Base-by-base conservation (phyloP, 2,329 filamentous ascomycete species). In the Rugonectria rugulosa region DNA sequence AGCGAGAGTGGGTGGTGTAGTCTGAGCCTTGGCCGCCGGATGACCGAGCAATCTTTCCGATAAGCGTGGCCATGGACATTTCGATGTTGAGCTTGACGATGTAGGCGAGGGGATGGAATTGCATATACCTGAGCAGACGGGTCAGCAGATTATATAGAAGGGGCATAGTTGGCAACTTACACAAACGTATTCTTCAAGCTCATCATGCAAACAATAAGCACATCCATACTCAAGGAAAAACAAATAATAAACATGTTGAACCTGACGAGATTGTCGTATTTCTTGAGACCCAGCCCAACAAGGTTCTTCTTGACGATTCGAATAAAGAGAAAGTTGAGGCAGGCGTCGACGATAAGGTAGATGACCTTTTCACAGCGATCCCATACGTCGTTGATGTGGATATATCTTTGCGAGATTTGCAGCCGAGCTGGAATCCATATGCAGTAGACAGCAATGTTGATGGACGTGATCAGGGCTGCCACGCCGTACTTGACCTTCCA, bases 61-160 rank as follows among this genome's bases (percentile, higher is more conserved):
- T 82, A 20, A 83, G 75, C 29, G 77, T 76, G 44, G 80, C 79
- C 79, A 83, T 82, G 11, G 76, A 76, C 75, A 83, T 77, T 62
- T 83, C 80, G 58, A 83, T 82, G 60, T 82, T 79, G 31, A 83
- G 72, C 53, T 83, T 83, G 41, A 82, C 78, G n/a, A 78, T 74
- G 60, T 82, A 83, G 11, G 79, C 79, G 4, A 82, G 69, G 0
- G 80, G 80, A 51, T 82, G 79, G 62, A 83, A 80, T 61, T 81
- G 79, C 56, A 81, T 76, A 58, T 81, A 69, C 26, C 66, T 66
- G 8, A 46, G 43, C 7, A 26, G 14, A 21, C 17, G 29, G 10
- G 3, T 2, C 21, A 9, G 9, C 15, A 21, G 6, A 12, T 5
- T 9, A 29, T 2, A 12, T 2, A 12, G 12, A 23, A 10, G 27